Percentiles rank a stretch among this genome's conserved stretches.
These are phyloP conservation scores for Metschnikowia lunata DNA, from an alignment of 805 yeast genomes.

Conservation along the genomic window DNA sequence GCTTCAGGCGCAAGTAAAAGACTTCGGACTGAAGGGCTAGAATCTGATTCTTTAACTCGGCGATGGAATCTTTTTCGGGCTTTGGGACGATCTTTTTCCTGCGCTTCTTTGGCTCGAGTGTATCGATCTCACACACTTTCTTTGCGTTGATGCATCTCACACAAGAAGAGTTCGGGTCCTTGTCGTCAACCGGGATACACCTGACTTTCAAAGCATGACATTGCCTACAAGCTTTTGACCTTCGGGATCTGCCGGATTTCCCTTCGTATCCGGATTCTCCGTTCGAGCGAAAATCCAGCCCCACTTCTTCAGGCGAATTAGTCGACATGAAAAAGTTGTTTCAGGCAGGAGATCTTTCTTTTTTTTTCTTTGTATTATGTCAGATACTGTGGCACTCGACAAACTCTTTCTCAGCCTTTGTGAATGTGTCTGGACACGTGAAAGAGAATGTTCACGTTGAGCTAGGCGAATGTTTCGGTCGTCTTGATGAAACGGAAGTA, in stretches of 20 bases:
- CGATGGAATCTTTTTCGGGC: conserved; percentile 16
- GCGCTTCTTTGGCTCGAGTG: conserved; percentile 53
- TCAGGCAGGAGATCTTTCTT: no score
- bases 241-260: conserved; percentile 20
- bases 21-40: conserved; percentile 18
- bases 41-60: conserved; percentile 20
- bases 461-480: neutral
- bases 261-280: conserved; percentile 3
- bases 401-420: neutral
- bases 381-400: neutral
- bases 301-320: conserved; percentile 8
- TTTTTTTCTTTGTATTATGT: neutral
- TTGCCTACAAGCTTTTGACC: conserved; percentile 60
- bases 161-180: conserved; percentile 63
- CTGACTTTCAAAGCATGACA: conserved; percentile 83
- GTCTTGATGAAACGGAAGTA: neutral
- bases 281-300: conserved; percentile 5
- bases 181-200: conserved; percentile 67
- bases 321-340: conserved; percentile 1
- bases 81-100: conserved; percentile 26
- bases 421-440: neutral
- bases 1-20: conserved; percentile 5
- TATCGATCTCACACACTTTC: conserved; percentile 63
- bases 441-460: no score
- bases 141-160: conserved; percentile 64